phyloP scores from a whole-genome alignment of 768 basidiomycete species.

The Leucosporidium creatinivorum region DNA sequence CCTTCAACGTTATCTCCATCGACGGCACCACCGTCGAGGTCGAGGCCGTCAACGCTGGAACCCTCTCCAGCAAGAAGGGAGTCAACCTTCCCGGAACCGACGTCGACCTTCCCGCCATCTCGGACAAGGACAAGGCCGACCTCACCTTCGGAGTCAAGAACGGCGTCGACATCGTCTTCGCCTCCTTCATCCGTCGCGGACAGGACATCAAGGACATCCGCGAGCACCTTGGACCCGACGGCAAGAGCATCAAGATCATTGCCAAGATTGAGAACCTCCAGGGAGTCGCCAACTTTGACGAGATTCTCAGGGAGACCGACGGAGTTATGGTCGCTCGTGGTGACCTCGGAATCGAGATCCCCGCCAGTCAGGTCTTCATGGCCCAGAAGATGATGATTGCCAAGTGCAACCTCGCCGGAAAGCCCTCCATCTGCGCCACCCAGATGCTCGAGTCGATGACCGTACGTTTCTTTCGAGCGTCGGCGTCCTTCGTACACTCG shows the following conservation, averaged over 20 bases:
- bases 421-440: conserved; percentile 96
- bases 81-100: conserved; percentile 98
- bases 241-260: conserved; percentile 94
- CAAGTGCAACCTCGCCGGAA: conserved; percentile 95
- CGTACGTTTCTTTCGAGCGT: conserved; percentile 16
- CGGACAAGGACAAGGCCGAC: conserved; percentile 96
- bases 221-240: conserved; percentile 84
- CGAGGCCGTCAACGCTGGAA: conserved; percentile 83
- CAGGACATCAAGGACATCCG: conserved; percentile 93
- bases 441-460: conserved; percentile 81
- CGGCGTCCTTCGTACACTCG: neutral
- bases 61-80: conserved; percentile 91
- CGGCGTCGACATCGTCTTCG: conserved; percentile 98
- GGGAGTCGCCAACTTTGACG: conserved; percentile 97
- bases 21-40: conserved; percentile 65
- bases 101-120: conserved; percentile 94
- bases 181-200: conserved; percentile 93
- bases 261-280: conserved; percentile 99
- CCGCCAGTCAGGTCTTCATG: conserved; percentile 97
- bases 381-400: conserved; percentile 99
- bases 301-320: conserved; percentile 87
- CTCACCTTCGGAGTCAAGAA: conserved; percentile 92
- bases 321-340: conserved; percentile 99
- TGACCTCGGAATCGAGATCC: conserved; percentile 98
- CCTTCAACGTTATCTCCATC: conserved; percentile 36